A percentile compares a stretch with the other conserved stretches of the same genome.
phyloP scores from a whole-genome alignment of 2,329 filamentous ascomycete species.

The Arthrobotrys sinensis region DNA sequence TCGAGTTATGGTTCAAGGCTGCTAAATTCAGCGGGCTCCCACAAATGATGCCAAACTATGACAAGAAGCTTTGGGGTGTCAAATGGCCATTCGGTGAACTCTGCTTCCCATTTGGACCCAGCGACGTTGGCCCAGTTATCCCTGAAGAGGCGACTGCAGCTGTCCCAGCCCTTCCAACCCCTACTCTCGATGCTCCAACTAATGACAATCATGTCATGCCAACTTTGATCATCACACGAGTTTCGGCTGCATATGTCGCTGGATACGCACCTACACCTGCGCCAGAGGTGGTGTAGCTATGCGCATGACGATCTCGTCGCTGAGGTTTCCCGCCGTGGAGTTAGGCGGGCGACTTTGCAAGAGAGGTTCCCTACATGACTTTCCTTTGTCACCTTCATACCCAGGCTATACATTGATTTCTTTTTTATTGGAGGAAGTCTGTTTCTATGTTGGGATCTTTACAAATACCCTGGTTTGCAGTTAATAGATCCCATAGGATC shows the following conservation, averaged over 20 bases:
- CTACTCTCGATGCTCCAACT: not conserved
- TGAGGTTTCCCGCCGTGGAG: not conserved
- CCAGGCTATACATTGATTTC: not conserved
- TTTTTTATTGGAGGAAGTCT: conserved; percentile 6
- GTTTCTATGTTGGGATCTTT: not conserved
- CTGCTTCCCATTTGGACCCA: conserved; percentile 38
- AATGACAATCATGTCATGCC: not conserved
- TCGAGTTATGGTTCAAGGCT: conserved; percentile 59
- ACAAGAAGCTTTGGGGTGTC: conserved; percentile 51
- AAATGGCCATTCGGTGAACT: conserved; percentile 43
- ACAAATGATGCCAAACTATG: conserved; percentile 23
- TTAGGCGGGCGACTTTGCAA: not conserved
- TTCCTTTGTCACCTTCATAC: conserved; percentile 3
- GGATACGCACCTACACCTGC: not conserved
- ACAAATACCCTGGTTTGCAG: conserved; percentile 20
- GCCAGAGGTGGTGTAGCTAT: not conserved
- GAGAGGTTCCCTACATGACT: not conserved
- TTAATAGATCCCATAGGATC: not conserved
- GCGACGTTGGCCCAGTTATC: conserved; percentile 3
- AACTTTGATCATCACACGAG: not conserved
- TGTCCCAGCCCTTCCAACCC: conserved; percentile 10
- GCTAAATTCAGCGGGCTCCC: conserved; percentile 50
- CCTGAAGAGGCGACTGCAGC: conserved; percentile 13
- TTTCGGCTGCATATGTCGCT: not conserved
- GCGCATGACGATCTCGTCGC: no score